Base-by-base conservation (phyloP, 2,329 filamentous ascomycete genomes). In the Penicillium sp. region DNA sequence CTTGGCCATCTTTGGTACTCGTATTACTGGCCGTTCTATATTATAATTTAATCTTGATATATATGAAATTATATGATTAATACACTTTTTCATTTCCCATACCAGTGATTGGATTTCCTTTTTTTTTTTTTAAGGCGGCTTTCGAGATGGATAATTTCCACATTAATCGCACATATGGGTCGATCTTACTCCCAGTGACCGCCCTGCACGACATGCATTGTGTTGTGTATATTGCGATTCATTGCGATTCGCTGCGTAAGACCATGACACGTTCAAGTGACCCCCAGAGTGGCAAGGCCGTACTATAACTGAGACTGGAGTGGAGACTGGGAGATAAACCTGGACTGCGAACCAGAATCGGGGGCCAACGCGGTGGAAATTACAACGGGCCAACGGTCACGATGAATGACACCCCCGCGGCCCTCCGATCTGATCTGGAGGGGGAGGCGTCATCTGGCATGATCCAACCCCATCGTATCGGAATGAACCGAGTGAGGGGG, bases 291-390 rank as follows among this genome's bases (percentile, higher is more conserved):
- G 57, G 57, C 58, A 51, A 61, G 14, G 45, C 36, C 43, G 39
- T 46, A 62, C 56, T 63, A 18, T 55, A 63, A 14, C 33, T 57
- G 62, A 61, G 59, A 64, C 62, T 16, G 21, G 26, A 31, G 58
- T 58, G 54, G 56, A 54, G 51, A n/a, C 39, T n/a, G 46, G 52
- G 52, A 63, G 51, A 63, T 60, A 49, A 43, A 56, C 34, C 55
- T 54, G 52, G 56, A 48, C 44, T 43, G 55, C 36, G 55, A 64
- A 62, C 62, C 62, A 60, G 60, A 62, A 28, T 10, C 61, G 50
- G 33, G 29, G 33, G 43, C 29, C 44, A 42, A 55, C 52, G n/a
- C 24, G 31, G 55, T 58, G 62, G 62, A 63, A 61, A 63, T 61
- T 56, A 56, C 42, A 51, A 49, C 48, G 47, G 54, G 51, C 28